Evolutionary conservation across 2,329 filamentous ascomycete genomes (phyloP), one percentile per base, ranked within the genome.

Genomic region (Zymoseptoria tritici): DNA sequence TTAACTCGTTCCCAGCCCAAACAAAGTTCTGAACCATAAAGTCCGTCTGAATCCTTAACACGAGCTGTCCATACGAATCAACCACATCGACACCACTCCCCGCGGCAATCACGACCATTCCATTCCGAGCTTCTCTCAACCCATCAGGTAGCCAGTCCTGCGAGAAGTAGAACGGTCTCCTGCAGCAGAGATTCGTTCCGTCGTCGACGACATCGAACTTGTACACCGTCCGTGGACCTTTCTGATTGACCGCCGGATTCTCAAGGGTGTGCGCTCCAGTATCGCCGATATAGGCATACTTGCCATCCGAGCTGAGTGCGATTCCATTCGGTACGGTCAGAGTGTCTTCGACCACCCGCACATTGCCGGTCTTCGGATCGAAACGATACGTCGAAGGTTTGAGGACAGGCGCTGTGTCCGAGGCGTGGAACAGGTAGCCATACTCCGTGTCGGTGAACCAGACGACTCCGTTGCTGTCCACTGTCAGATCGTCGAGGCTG

Each of bases 371-470:
- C 2, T 58, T 60, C 0, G 76, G 75, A 19, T 70, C 68, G 66
- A 78, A 80, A 24, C 77, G 73, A 65, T 80, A 80, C 3, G 66
- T 72, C 11, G 68, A 71, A 24, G 62, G 55, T n/a, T 56, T 49
- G 11, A 55, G 57, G 7, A 62, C 62, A 2, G 65, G 65, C 22
- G 62, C 59, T 3, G 51, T 36, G 36, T 42, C 36, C 3, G 65
- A 64, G 7, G 65, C 63, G 31, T 64, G 63, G 56, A 66, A 62
- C 50, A 52, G 57, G 29, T 62, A 65, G 20, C 61, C 61, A 49
- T 65, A 65, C 55, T 57, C 52, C 5, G 77, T 74, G 63, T 81
- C 79, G 1, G 79, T 80, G 69, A 81, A 81, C 75, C 77, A 81
- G 49, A 81, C 71, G 56, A 80, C 75, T 51, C 77, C 77, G 1